Percentiles rank a stretch among this genome's conserved stretches.
Evolutionary conservation across 495 filamentous ascomycete species (phyloP).

Genomic region (Neurospora tetrasperma): DNA sequence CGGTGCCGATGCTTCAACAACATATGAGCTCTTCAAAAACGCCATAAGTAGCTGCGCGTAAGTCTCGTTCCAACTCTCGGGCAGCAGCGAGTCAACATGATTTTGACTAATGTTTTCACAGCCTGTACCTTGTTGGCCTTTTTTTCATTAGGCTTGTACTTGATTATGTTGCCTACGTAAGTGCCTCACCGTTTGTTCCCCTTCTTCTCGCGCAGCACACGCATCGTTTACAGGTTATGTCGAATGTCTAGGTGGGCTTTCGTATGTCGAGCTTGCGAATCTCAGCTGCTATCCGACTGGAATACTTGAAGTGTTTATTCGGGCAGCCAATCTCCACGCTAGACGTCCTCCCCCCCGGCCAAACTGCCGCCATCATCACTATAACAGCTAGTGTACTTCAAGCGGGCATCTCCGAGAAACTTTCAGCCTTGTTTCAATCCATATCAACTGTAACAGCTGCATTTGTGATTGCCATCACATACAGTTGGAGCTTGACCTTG

Average conservation of each 20-base stretch:
- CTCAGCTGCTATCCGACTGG: conserved; percentile 42
- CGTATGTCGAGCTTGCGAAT: conserved; percentile 45
- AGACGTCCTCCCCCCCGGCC: conserved; percentile 43
- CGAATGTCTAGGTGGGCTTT: conserved; percentile 36
- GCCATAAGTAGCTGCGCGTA: conserved; percentile 24
- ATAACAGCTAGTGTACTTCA: conserved; percentile 54
- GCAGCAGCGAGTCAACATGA: background rate
- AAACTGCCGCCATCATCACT: conserved; percentile 51
- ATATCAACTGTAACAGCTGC: conserved; percentile 40
- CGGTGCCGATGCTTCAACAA: conserved; percentile 11
- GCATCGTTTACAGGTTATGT: conserved; percentile 2
- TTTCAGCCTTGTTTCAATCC: conserved; percentile 43
- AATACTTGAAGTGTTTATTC: conserved; percentile 43
- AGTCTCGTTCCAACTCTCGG: conserved; percentile 1
- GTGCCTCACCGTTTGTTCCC: conserved; percentile 6
- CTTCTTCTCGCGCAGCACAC: background rate
- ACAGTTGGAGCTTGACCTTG: conserved; percentile 47
- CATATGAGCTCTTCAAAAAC: conserved; percentile 18
- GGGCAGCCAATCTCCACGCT: conserved; percentile 42
- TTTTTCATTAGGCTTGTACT: conserved; percentile 51
- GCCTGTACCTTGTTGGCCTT: conserved; percentile 50
- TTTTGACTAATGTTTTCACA: conserved; percentile 4
- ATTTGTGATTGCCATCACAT: conserved; percentile 44
- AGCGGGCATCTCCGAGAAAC: conserved; percentile 55
- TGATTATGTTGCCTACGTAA: conserved; percentile 47